Evolutionary conservation across 2,329 filamentous ascomycete genomes (phyloP), one percentile per base, ranked within the genome.

Genomic region (Triangularia verruculosa): DNA sequence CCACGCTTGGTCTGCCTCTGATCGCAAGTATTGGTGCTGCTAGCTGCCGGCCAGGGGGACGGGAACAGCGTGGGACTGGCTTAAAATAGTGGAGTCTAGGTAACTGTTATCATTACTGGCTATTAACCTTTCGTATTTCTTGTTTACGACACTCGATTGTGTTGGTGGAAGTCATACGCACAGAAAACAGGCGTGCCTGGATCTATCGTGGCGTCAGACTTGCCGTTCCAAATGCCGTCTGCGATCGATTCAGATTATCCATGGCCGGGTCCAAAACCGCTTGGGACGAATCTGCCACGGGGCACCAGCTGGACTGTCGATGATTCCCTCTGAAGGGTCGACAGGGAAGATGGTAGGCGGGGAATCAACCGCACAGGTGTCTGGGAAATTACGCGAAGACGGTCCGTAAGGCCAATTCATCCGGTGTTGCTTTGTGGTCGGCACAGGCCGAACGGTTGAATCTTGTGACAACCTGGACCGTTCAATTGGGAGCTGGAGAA

Each of bases 11-110:
- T 43, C 17, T 32, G 20, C 57, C 39, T 22, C 17, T 17, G 8
- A 47, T 47, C 39, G 51, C 22, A 28, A 11, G 51, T 54, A 28
- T 15, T 54, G 51, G 51, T 27, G 51, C 51, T 54, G 25, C 15
- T 57, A 59, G 39, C 39, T 43, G 57, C 24, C 47, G 22, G 30
- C 27, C 57, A 59, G 39, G 60, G 55, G 58, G 43, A 43, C 27
- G 57, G 51, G 30, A 63, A 61, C 59, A 56, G 61, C 52, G 52
- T 56, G 57, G 56, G 51, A 61, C 53, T 56, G 62, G 52, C 17
- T 62, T 15, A 59, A 43, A 24, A 51, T 51, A 53, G 47, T 28
- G 30, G 12, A 34, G 39, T 34, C 55, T 34, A 34, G 30, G 17
- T 56, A 56, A 20, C 28, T 28, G 25, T 25, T n/a, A 22, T n/a